These are phyloP conservation scores for Bretschneidera sinensis DNA, from an alignment of 345 rosid species.

Conservation along the genomic window DNA sequence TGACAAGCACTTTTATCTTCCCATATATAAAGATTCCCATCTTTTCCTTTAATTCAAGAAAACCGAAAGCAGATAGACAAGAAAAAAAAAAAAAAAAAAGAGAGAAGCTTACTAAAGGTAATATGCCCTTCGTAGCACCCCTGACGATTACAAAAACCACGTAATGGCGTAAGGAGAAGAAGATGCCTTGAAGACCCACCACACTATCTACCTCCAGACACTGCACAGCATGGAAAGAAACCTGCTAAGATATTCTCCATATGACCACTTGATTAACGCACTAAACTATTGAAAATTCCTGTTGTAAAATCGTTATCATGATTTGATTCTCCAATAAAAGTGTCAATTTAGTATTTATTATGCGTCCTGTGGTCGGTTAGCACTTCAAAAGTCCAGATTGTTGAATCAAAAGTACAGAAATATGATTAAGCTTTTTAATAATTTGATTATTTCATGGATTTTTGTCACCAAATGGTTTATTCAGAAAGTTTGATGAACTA, in stretches of 20 bases:
- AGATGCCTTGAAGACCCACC: no score
- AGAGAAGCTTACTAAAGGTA: not conserved
- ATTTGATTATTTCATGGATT: not conserved
- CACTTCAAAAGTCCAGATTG: not conserved
- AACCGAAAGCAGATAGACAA: no score
- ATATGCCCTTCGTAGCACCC: not conserved
- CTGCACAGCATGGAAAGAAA: not conserved
- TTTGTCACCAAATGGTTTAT: not conserved
- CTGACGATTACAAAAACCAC: not conserved
- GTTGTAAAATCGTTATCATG: not conserved
- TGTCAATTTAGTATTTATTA: not conserved
- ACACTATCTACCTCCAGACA: not conserved
- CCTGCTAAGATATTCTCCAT: not conserved
- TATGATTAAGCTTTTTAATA: not conserved
- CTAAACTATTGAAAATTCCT: not conserved
- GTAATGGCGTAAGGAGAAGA: not conserved
- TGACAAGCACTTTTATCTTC: not conserved
- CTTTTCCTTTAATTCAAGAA: no score
- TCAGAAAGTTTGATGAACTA: not conserved
- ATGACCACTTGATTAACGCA: not conserved
- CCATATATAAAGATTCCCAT: not conserved
- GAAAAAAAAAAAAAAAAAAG: no score
- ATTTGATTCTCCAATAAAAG: not conserved
- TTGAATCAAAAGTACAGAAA: not conserved
- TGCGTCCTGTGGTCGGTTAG: not conserved